These are phyloP conservation scores for Fallopia convolvulus DNA, from an alignment of 148 eudicot species.

Conservation along the genomic window DNA sequence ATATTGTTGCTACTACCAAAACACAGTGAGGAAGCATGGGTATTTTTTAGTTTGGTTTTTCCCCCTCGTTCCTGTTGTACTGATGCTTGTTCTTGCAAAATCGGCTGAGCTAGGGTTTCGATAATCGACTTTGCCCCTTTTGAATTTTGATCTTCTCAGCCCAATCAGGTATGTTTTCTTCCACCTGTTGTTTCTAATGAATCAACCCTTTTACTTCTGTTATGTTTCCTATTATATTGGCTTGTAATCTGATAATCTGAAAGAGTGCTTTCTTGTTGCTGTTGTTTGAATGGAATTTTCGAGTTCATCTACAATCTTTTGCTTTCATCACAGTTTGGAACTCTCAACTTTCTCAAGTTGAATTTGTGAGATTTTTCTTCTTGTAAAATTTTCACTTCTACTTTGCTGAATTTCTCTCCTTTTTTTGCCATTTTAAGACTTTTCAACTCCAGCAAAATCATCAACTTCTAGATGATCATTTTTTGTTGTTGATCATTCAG, in stretches of 20 bases:
- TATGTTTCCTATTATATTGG: neutral
- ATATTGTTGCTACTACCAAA: neutral
- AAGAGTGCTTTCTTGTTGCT: neutral
- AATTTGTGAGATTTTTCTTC: neutral
- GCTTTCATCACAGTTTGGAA: neutral
- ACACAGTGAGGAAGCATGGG: neutral
- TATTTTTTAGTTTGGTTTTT: neutral
- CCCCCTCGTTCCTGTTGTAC: too few relatives aligned
- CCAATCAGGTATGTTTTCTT: neutral
- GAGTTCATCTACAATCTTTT: neutral
- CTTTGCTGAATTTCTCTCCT: neutral
- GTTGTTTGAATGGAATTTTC: neutral
- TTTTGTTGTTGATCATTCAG: neutral
- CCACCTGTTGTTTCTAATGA: neutral
- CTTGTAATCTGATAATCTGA: slow-evolving; percentile 2
- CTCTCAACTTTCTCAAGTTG: neutral
- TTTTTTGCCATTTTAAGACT: neutral
- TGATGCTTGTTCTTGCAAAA: slow-evolving; percentile 3
- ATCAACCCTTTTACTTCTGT: neutral
- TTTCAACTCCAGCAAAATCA: neutral
- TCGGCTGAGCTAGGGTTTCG: neutral
- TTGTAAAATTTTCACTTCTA: neutral
- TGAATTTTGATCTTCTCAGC: neutral
- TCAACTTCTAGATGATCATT: neutral
- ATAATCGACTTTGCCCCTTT: neutral